Percentiles rank a stretch among this genome's conserved stretches.
These are phyloP conservation scores for Taphrina communis DNA, from an alignment of 1,139 yeast genomes.

Conservation along the genomic window DNA sequence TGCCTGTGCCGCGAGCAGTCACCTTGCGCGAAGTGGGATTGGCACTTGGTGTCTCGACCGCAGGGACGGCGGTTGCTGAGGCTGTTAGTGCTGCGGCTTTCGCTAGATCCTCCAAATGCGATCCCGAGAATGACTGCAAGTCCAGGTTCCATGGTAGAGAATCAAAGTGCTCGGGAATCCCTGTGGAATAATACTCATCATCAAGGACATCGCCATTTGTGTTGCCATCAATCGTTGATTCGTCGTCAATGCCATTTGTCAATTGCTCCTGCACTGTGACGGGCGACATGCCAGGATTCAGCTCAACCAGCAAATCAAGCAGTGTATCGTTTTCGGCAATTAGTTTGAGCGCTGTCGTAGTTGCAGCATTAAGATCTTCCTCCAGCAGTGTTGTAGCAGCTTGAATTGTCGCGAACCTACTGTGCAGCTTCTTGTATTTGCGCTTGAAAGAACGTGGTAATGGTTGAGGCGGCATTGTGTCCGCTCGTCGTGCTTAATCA, in stretches of 20 bases:
- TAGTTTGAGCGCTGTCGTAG: constrained; percentile 27
- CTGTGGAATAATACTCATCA: constrained; percentile 11
- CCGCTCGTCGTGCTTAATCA: background rate
- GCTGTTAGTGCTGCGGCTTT: constrained; percentile 11
- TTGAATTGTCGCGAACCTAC: constrained; percentile 17
- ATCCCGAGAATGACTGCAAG: constrained; percentile 18
- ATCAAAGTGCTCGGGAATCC: constrained; percentile 23
- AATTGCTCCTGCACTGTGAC: constrained; percentile 9
- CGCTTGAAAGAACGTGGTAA: constrained; percentile 35
- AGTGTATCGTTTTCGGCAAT: constrained; percentile 31
- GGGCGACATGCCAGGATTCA: constrained; percentile 9
- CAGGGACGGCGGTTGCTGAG: background rate
- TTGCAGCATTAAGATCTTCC: constrained; percentile 23
- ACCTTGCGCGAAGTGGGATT: constrained; percentile 1
- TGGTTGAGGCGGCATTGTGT: constrained; percentile 22
- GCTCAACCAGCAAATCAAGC: constrained; percentile 22
- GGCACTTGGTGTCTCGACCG: background rate
- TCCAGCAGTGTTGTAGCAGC: constrained; percentile 18
- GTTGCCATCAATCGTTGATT: background rate
- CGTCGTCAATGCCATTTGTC: background rate
- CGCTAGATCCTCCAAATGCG: constrained; percentile 31
- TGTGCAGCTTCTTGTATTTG: constrained; percentile 36
- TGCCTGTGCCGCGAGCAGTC: background rate
- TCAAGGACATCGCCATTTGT: constrained; percentile 16
- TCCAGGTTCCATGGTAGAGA: constrained; percentile 35